Base-by-base conservation (phyloP, 257 asterid genomes). In the Ilex aquifolium region DNA sequence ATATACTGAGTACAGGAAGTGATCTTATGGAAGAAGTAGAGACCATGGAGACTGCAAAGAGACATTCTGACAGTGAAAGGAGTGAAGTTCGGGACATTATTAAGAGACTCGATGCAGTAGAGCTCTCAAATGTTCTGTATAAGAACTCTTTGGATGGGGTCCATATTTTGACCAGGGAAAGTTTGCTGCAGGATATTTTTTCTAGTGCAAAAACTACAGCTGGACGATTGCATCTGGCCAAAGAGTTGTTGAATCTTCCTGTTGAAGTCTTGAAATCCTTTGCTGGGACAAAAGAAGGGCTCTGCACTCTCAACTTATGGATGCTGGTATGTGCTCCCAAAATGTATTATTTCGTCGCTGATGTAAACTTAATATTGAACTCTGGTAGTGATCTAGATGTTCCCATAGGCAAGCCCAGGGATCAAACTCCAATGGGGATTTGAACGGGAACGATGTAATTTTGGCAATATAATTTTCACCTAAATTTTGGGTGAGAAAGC, bases 241-340 rank as follows among this genome's bases (percentile, higher is more conserved):
- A 90, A 76, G 96, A 85, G 82, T 68, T 93, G 79, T 76, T 90
- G 76, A 84, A 80, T 74, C 92, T 93, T 85, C 97, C 99, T 56
- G 92, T 79, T 70, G 88, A 80, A 58, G 74, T 90, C 68, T 80
- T 93, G 82, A 90, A 86, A 85, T 85, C 91, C 51, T 90, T 88
- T 76, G 92, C 95, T 72, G 91, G 99, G 82, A 85, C 89, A 57
- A 88, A 80, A 82, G 89, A 80, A 48, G 99, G 96, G 65, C 91
- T 93, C 59, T 80, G 85, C 79, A 82, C 78, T 58, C 99, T 90
- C 53, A 93, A 93, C 74, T 79, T 91, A 2, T 93, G 99, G 99
- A 90, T 93, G 77, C 80, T 90, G 87, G 99, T 84, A 79, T 63
- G 69, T 74, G 61, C 44, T 62, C 58, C 44, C 36, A 59, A 31